Evolutionary conservation across 257 asterid genomes (phyloP).

Genomic region (Echium plantagineum): DNA sequence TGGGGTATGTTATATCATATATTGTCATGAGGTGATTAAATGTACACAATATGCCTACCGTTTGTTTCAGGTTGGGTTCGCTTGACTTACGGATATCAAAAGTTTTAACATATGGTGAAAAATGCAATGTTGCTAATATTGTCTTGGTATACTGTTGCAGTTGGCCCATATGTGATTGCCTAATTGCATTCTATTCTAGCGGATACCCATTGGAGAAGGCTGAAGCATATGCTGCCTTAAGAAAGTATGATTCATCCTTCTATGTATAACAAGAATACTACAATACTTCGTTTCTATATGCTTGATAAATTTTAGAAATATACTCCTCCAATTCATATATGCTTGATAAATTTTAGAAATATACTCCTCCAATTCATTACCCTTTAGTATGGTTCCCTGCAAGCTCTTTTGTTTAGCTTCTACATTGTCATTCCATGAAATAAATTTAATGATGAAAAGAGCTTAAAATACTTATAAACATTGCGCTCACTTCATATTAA

Average conservation of each 20-base stretch:
- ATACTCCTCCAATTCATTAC: no score
- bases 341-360: no score
- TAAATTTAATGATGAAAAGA: not conserved
- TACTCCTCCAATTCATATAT: no score
- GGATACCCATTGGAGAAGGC: constrained; percentile 85
- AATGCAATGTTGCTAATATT: not conserved
- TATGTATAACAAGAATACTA: not conserved
- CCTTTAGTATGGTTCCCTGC: not conserved
- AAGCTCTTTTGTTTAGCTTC: not conserved
- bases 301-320: no score
- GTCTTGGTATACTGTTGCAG: constrained; percentile 25
- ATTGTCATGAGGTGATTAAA: no score
- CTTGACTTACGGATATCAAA: not conserved
- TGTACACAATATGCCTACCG: no score
- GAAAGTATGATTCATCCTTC: constrained; percentile 45
- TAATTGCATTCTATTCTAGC: constrained; percentile 82
- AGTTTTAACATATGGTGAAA: no score
- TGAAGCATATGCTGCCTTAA: constrained; percentile 75
- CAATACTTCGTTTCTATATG: no score
- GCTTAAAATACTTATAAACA: not conserved
- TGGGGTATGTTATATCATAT: no score
- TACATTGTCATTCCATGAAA: not conserved
- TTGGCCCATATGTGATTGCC: constrained; percentile 92
- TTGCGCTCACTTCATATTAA: not conserved
- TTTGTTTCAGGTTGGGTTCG: not conserved